These are phyloP conservation scores for Mucor piriformis DNA, from an alignment of 371 early-diverging fungal species.

Conservation along the genomic window DNA sequence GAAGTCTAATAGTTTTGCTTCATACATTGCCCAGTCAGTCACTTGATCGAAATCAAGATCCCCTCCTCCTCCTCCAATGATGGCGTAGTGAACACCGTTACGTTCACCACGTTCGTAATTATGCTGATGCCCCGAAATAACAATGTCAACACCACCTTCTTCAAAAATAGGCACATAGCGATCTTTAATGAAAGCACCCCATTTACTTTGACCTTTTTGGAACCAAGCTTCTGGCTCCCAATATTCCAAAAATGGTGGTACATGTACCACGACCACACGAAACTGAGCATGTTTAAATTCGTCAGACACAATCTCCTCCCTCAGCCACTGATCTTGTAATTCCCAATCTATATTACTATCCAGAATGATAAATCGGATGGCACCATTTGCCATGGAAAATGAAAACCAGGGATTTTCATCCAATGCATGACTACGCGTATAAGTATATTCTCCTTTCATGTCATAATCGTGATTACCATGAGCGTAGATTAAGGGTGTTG, in stretches of 20 bases:
- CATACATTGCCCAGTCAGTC: conserved; percentile 69
- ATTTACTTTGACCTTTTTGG: conserved; percentile 64
- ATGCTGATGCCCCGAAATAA: conserved; percentile 84
- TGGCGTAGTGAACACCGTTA: conserved; percentile 59
- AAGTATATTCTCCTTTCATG: conserved; percentile 44
- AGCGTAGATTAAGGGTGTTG: conserved; percentile 68
- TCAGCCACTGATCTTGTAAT: conserved; percentile 67
- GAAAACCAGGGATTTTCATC: conserved; percentile 58
- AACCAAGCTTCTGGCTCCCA: conserved; percentile 80
- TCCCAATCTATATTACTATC: conserved; percentile 70
- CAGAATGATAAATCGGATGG: conserved; percentile 69
- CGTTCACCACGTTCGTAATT: conserved; percentile 72
- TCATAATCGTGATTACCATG: conserved; percentile 83
- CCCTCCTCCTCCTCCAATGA: conserved; percentile 83
- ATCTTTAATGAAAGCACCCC: conserved; percentile 73
- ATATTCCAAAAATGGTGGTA: conserved; percentile 82
- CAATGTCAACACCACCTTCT: conserved; percentile 68
- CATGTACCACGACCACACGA: conserved; percentile 72
- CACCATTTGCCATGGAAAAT: conserved; percentile 60
- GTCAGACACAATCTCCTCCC: conserved; percentile 56
- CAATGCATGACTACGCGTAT: conserved; percentile 39
- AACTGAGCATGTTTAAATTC: conserved; percentile 62
- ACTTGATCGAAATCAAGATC: conserved; percentile 69
- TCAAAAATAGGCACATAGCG: conserved; percentile 73
- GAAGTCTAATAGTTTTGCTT: conserved; percentile 49